Base-by-base conservation (phyloP, 495 filamentous ascomycete genomes). In the Antarctomyces pellizariae region DNA sequence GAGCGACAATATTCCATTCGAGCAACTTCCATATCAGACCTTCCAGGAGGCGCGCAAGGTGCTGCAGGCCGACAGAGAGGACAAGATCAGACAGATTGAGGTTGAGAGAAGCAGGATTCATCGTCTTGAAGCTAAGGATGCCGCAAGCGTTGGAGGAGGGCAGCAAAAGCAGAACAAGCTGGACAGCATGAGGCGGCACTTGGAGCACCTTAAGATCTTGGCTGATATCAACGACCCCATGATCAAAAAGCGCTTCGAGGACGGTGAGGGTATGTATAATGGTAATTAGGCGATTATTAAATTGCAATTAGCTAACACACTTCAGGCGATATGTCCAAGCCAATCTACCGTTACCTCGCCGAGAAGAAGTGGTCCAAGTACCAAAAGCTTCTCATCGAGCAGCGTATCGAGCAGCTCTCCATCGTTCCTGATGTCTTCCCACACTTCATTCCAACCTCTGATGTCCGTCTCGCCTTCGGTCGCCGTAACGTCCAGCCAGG, bases 161-260 rank as follows among this genome's bases (percentile, higher is more conserved):
- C 40, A 42, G 31, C 53, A 57, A 30, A 70, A 70, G 48, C 63
- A 77, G 47, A 62, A 54, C 18, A 56, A 67, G 31, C 37, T 92
- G 22, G 45, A 48, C n/a, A 70, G 68, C 24, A 68, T 93, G 67
- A 58, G 64, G 38, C 49, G 61, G 31, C 55, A 79, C 37, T 36
- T 95, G 29, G 79, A 91, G 44, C 46, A 66, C 26, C 56, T 92
- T 44, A 89, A 90, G 62, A 67, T 99, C 15, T 50, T 73, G 36
- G 82, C 79, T 4, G 86, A 99, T 44, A 77, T 91, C 48, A 99
- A 99, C 44, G 90, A 93, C 44, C 86, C 86, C 1, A 26, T 79
- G 16, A 77, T 95, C 22, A 95, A 93, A 65, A 75, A 79, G 47
- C 75, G 64, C 36, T 93, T 93, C 41, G 86, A 99, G 43, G 79